These are phyloP conservation scores for Manihot esculenta DNA, from an alignment of 441 rosid species.

Conservation along the genomic window DNA sequence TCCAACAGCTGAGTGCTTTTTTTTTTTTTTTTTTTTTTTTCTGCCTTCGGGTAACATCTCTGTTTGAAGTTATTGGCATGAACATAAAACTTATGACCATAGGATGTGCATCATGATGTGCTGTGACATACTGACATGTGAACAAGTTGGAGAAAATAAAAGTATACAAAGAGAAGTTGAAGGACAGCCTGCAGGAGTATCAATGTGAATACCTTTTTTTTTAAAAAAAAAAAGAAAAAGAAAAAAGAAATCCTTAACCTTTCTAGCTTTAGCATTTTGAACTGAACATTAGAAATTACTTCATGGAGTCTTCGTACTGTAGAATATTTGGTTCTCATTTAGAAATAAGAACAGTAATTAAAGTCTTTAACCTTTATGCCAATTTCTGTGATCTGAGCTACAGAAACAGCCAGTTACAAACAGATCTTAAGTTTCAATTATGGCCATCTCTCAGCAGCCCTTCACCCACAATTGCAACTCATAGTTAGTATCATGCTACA, in stretches of 20 bases:
- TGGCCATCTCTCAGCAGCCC: background rate
- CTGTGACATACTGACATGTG: background rate
- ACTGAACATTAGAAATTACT: background rate
- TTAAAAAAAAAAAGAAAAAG: too few relatives aligned
- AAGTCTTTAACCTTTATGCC: background rate
- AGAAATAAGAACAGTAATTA: too few relatives aligned
- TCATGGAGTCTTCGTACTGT: background rate
- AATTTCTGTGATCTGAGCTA: background rate
- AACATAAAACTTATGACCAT: background rate
- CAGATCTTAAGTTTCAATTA: background rate
- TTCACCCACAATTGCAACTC: background rate
- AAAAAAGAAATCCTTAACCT: too few relatives aligned
- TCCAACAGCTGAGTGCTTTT: background rate
- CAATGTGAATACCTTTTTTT: too few relatives aligned
- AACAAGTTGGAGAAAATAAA: conserved; percentile 1
- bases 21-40: too few relatives aligned
- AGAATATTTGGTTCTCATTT: background rate
- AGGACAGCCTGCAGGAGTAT: background rate
- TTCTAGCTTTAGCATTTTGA: background rate
- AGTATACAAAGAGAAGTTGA: background rate
- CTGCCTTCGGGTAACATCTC: background rate
- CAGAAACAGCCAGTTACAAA: background rate
- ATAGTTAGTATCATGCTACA: background rate
- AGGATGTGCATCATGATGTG: background rate
- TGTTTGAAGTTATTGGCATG: background rate